Conservation (phyloP, 371 early-diverging fungal genomes). For the Lichtheimia ramosa region DNA sequence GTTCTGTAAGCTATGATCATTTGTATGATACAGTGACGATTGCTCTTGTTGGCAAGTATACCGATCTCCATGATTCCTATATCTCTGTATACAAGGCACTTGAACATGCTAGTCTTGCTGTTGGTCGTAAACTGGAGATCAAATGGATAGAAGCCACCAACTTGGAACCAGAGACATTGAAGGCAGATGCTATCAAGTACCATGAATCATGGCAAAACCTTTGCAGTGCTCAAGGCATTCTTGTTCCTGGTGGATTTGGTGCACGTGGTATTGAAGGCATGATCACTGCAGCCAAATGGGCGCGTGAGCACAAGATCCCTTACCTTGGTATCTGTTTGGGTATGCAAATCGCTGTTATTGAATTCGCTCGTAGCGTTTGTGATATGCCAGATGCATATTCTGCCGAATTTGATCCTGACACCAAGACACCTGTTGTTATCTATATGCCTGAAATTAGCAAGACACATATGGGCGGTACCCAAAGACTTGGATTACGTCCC, state of each 20-base stretch:
- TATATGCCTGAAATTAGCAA: constrained; percentile 96
- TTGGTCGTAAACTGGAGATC: constrained; percentile 80
- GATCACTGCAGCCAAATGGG: constrained; percentile 94
- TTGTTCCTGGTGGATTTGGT: constrained; percentile 99
- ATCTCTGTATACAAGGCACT: constrained; percentile 96
- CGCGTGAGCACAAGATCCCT: constrained; percentile 97
- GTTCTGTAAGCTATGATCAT: constrained; percentile 73
- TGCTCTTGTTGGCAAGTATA: constrained; percentile 97
- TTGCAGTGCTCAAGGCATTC: constrained; percentile 88
- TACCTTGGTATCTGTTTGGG: constrained; percentile 99
- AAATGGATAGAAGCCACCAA: constrained; percentile 95
- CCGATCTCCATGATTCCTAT: constrained; percentile 93
- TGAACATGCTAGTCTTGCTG: constrained; percentile 88
- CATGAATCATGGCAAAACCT: constrained; percentile 92
- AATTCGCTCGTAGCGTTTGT: constrained; percentile 96
- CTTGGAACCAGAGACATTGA: constrained; percentile 76
- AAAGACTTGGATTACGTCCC: constrained; percentile 91
- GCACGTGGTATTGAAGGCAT: constrained; percentile 96
- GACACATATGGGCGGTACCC: constrained; percentile 95
- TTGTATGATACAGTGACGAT: constrained; percentile 85
- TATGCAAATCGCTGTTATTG: constrained; percentile 97
- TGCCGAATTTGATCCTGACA: constrained; percentile 79
- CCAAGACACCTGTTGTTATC: constrained; percentile 77
- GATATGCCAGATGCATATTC: constrained; percentile 85
- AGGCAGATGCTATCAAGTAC: constrained; percentile 82